Base-by-base conservation (phyloP, 495 filamentous ascomycete genomes). In the Cudoniella acicularis region DNA sequence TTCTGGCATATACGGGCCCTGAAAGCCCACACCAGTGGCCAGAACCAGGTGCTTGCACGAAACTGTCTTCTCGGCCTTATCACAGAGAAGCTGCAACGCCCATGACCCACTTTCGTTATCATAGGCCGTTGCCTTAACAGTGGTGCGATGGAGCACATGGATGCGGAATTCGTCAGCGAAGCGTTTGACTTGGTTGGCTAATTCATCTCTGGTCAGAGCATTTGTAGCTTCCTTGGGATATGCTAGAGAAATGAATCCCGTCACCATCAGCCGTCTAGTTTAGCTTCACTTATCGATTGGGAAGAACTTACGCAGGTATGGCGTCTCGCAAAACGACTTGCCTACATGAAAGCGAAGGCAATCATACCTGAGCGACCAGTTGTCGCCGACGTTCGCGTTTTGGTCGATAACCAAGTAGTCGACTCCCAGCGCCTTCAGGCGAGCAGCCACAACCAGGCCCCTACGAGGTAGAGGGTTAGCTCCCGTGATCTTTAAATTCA, bases 301-400 rank as follows among this genome's bases (percentile, higher is more conserved):
- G 22, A 49, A 25, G 24, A 24, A 53, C 67, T 48, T 53, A 70
- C 66, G 49, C 21, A 67, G 21, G 47, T 63, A 70, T 0, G 70
- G 68, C 64, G 67, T 52, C 3, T 68, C 65, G 58, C 62, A 68
- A 51, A 57, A 30, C 2, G 66, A 47, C 0, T 64, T 70, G 13
- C 67, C 63, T 3, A 73, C 55, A 36, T 74, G 72, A 51, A 74
- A 69, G 25, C 51, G 55, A 42, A 74, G 18, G 46, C 47, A 63
- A 47, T 74, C 70, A 54, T 74, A 74, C 0, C 72, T 67, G 8
- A 58, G 30, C 10, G 54, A 56, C 72, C 72, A 74, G 63, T 67
- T 74, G 52, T 74, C 72, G 1, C 72, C 72, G 6, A 65, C 58
- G 4, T 57, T 30, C 10, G 65, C 54, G 47, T 74, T 73, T 1